Evolutionary conservation across 495 filamentous ascomycete genomes (phyloP).

Genomic region (Rostrohypoxylon terebratum): DNA sequence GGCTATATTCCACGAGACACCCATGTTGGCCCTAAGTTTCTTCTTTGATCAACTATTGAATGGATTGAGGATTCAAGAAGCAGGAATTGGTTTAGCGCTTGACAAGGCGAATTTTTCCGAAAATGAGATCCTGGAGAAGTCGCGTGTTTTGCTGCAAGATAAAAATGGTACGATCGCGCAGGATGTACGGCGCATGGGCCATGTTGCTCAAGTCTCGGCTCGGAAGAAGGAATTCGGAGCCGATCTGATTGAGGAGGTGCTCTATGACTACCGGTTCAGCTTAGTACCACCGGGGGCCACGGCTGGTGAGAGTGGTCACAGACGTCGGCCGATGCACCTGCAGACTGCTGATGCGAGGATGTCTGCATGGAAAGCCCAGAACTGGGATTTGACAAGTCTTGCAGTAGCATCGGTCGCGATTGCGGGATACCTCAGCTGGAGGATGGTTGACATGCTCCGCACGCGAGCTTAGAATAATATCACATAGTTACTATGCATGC

Average conservation of each 20-base stretch:
- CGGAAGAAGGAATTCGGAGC: constrained; percentile 53
- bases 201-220: constrained; percentile 51
- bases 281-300: constrained; percentile 13
- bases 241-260: constrained; percentile 55
- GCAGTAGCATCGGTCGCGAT: constrained; percentile 12
- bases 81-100: constrained; percentile 48
- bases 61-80: constrained; percentile 47
- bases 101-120: constrained; percentile 52
- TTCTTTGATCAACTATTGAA: constrained; percentile 55
- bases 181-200: constrained; percentile 49
- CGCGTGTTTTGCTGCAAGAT: constrained; percentile 42
- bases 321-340: constrained; percentile 53
- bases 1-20: constrained; percentile 52
- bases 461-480: constrained; percentile 5
- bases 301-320: constrained; percentile 24
- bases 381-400: constrained; percentile 50
- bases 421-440: constrained; percentile 17
- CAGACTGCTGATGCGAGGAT: constrained; percentile 59
- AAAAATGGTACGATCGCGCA: constrained; percentile 36
- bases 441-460: constrained; percentile 7
- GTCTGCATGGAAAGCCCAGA: constrained; percentile 51
- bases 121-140: constrained; percentile 46
- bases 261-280: constrained; percentile 53
- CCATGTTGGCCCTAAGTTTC: constrained; percentile 50
- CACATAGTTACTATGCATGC: too few species aligned